Evolutionary conservation across 2,329 filamentous ascomycete genomes (phyloP).

Genomic region (Trichoderma arundinaceum): DNA sequence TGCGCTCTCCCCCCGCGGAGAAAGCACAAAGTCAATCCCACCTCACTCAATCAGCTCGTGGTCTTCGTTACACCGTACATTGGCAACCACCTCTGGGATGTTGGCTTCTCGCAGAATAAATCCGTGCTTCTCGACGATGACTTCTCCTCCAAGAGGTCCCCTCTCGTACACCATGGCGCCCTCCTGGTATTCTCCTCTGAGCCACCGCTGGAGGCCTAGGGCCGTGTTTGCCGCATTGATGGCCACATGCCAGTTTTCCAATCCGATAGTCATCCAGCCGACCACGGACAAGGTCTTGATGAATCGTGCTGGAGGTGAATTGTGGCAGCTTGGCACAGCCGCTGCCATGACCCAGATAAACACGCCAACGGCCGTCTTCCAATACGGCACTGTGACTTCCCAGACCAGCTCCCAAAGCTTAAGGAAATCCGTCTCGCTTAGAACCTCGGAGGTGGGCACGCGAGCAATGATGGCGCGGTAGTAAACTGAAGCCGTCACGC

Average conservation of each 20-base stretch:
- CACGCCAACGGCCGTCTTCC: conserved; percentile 55
- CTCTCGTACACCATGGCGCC: conserved; percentile 30
- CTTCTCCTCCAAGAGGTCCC: conserved; percentile 36
- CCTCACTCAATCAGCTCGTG: conserved; percentile 25
- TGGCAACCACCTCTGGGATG: conserved; percentile 36
- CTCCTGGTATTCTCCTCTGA: conserved; percentile 40
- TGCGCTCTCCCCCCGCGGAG: neutral
- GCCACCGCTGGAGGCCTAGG: conserved; percentile 52
- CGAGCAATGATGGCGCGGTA: conserved; percentile 52
- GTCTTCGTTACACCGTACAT: conserved; percentile 31
- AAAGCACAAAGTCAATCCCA: neutral
- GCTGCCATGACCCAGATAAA: conserved; percentile 56
- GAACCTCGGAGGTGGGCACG: conserved; percentile 49
- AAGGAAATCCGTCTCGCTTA: conserved; percentile 48
- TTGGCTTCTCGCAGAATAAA: conserved; percentile 38
- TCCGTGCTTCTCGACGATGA: conserved; percentile 38
- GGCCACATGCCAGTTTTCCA: conserved; percentile 57
- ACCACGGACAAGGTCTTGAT: conserved; percentile 53
- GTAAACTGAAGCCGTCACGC: conserved; percentile 55
- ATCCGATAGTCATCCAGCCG: conserved; percentile 52
- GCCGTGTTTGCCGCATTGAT: conserved; percentile 46
- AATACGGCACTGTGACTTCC: conserved; percentile 53
- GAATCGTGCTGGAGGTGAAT: conserved; percentile 50
- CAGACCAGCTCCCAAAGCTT: conserved; percentile 55
- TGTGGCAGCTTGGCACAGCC: conserved; percentile 49